A percentile compares a stretch with the other conserved stretches of the same genome.
Conservation (phyloP, 371 early-diverging fungal genomes). For the Lichtheimia corymbifera region DNA sequence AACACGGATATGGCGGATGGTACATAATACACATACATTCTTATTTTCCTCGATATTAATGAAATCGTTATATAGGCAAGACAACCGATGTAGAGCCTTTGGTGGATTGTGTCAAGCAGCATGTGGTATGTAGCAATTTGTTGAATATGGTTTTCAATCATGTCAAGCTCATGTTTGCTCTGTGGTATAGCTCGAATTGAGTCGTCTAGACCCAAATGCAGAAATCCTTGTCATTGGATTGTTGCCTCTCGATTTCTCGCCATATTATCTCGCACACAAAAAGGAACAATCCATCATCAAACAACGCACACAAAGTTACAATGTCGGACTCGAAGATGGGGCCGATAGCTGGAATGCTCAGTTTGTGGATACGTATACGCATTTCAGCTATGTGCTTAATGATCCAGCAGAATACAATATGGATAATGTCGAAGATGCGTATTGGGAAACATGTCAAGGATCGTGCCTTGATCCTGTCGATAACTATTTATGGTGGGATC, state of each 20-base stretch:
- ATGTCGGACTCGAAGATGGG: constrained; percentile 38
- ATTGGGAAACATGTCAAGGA: constrained; percentile 49
- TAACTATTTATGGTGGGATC: constrained; percentile 48
- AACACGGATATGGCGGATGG: constrained; percentile 25
- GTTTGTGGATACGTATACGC: constrained; percentile 31
- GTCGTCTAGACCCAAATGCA: constrained; percentile 17
- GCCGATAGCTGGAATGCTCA: constrained; percentile 25
- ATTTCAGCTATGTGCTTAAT: constrained; percentile 34
- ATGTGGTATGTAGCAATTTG: constrained; percentile 4
- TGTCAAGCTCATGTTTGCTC: not conserved
- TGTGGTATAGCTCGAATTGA: constrained; percentile 20
- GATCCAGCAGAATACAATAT: constrained; percentile 33
- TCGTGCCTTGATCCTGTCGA: constrained; percentile 31
- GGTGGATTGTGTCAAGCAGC: constrained; percentile 14
- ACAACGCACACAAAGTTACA: constrained; percentile 29
- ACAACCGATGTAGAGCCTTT: constrained; percentile 4
- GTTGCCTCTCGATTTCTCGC: constrained; percentile 45
- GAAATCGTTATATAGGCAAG: not conserved
- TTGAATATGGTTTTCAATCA: no score
- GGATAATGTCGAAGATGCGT: constrained; percentile 41
- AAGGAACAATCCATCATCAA: constrained; percentile 17
- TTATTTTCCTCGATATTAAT: no score
- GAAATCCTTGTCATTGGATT: constrained; percentile 34
- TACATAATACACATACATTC: not conserved
- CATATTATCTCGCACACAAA: constrained; percentile 25